phyloP scores from a whole-genome alignment of 768 basidiomycete species.

The Gelatoporia subvermispora region DNA sequence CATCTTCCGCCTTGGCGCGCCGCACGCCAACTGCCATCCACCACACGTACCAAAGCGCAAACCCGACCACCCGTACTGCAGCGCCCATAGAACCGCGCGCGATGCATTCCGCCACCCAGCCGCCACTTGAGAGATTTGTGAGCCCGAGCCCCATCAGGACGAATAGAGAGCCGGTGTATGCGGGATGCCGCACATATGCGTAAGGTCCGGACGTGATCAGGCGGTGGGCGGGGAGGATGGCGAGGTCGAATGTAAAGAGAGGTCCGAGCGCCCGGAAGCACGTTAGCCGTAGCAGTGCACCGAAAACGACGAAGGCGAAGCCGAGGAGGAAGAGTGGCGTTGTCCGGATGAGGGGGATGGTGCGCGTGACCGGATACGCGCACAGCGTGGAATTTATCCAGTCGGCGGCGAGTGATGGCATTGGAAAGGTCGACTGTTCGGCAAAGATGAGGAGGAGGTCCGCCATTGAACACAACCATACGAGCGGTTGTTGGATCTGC shows the following conservation, averaged over 20 bases:
- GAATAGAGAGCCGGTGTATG: slow-evolving; percentile 23
- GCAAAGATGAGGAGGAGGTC: slow-evolving; percentile 19
- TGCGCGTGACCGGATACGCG: slow-evolving; percentile 2
- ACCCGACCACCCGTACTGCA: not conserved
- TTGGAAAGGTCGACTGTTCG: slow-evolving; percentile 12
- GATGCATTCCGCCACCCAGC: slow-evolving; percentile 17
- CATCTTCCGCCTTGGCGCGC: slow-evolving; percentile 15
- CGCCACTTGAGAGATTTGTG: slow-evolving; percentile 13
- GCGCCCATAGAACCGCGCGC: slow-evolving; percentile 1
- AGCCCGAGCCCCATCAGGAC: slow-evolving; percentile 13
- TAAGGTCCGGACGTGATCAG: slow-evolving; percentile 33
- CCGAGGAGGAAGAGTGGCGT: slow-evolving; percentile 14
- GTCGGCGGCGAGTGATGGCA: slow-evolving; percentile 10
- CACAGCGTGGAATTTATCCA: slow-evolving; percentile 7
- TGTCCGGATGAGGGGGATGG: slow-evolving; percentile 11
- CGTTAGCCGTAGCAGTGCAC: slow-evolving; percentile 15
- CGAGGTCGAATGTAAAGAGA: slow-evolving; percentile 32
- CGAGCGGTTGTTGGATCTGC: slow-evolving; percentile 45
- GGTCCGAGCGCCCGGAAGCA: slow-evolving; percentile 29
- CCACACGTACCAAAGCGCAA: slow-evolving; percentile 15
- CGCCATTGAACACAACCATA: slow-evolving; percentile 32
- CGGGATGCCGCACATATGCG: slow-evolving; percentile 31
- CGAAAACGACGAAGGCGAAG: slow-evolving; percentile 12
- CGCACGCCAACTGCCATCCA: slow-evolving; percentile 14
- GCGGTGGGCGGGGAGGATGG: slow-evolving; percentile 25